Percentiles rank a stretch among this genome's conserved stretches.
These are phyloP conservation scores for Vitis hybrid DNA, from an alignment of 177 flowering plant species.

Conservation along the genomic window DNA sequence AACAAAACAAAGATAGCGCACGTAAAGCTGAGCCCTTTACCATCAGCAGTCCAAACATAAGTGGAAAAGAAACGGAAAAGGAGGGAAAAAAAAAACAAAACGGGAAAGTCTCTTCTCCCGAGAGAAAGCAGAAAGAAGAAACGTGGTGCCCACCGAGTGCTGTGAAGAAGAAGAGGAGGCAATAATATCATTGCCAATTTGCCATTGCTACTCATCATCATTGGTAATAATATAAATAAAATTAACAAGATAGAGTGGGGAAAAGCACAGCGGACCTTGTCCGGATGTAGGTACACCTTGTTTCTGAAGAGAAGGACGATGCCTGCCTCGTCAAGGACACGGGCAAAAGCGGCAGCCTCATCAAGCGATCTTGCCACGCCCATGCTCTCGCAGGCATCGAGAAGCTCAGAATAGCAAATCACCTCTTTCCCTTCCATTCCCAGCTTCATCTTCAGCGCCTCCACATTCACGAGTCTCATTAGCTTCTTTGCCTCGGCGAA, in stretches of 20 bases:
- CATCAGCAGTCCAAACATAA: too few species aligned
- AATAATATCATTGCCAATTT: too few species aligned
- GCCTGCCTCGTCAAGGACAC: conserved; percentile 84
- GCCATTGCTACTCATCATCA: too few species aligned
- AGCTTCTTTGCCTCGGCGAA: conserved; percentile 65
- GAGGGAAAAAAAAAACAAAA: too few species aligned
- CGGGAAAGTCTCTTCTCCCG: too few species aligned
- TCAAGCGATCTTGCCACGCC: conserved; percentile 70
- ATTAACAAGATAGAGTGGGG: neutral
- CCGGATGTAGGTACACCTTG: conserved; percentile 87
- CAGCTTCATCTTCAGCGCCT: conserved; percentile 66
- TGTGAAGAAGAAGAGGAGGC: too few species aligned
- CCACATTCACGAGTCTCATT: conserved; percentile 86
- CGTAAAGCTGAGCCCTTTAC: too few species aligned
- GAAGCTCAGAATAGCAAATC: conserved; percentile 56
- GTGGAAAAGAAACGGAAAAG: too few species aligned
- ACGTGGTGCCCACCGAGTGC: too few species aligned
- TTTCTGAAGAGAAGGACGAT: conserved; percentile 81
- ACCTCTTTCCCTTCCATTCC: conserved; percentile 64
- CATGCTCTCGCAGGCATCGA: conserved; percentile 58
- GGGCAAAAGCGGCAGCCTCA: conserved; percentile 73
- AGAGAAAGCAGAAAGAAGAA: too few species aligned
- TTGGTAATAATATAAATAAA: neutral
- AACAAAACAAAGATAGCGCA: too few species aligned
- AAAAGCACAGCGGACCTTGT: conserved; percentile 46